A percentile compares a stretch with the other conserved stretches of the same genome.
phyloP scores from a whole-genome alignment of 2,329 filamentous ascomycete species.

The Colletotrichum sp. region DNA sequence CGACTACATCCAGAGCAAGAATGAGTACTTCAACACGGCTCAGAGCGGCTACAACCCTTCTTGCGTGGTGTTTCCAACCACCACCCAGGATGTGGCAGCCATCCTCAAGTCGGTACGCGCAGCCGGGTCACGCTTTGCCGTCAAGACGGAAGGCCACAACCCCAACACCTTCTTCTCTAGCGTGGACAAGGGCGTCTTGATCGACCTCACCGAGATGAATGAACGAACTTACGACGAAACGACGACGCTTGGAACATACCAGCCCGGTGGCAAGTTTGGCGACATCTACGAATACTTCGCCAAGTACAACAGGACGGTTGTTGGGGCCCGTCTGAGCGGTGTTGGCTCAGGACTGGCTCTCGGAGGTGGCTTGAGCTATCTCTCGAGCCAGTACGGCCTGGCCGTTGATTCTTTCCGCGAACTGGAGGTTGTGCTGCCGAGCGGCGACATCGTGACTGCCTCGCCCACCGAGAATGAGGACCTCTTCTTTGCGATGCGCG shows the following conservation, averaged over 20 bases:
- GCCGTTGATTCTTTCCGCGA: neutral
- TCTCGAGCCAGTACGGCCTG: neutral
- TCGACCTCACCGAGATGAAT: neutral
- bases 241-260: neutral
- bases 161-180: neutral
- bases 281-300: neutral
- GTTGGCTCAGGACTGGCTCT: neutral
- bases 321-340: neutral
- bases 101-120: neutral
- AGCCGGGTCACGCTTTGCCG: neutral
- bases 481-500: neutral
- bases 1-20: neutral
- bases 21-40: neutral
- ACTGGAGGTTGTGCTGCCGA: neutral
- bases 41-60: neutral
- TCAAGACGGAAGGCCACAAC: neutral
- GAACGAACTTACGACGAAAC: neutral
- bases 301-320: neutral
- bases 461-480: neutral
- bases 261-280: neutral
- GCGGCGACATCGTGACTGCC: neutral
- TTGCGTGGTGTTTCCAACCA: neutral
- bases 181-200: neutral
- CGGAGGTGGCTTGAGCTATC: neutral
- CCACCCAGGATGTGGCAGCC: neutral